Percentiles rank a stretch among this genome's conserved stretches.
phyloP scores from a whole-genome alignment of 352 stramenopile genomes.

The Pythium folliculosum region DNA sequence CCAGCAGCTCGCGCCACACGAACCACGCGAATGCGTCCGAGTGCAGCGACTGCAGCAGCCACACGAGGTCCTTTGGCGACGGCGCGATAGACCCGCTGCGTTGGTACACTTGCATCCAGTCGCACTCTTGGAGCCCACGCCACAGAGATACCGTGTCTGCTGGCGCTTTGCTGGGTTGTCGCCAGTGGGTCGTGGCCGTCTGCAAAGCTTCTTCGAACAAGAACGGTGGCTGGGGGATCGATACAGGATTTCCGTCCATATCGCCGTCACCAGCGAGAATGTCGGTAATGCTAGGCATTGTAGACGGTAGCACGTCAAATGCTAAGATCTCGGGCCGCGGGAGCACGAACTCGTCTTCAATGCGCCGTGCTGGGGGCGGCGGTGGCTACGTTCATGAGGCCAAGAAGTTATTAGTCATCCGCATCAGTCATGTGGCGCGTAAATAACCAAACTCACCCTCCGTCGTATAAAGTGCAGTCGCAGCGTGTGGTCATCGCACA shows the following conservation, averaged over 20 bases:
- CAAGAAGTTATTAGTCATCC: neutral
- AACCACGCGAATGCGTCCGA: slow-evolving; percentile 49
- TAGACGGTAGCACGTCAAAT: slow-evolving; percentile 38
- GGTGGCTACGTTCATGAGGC: slow-evolving; percentile 11
- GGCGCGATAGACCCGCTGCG: slow-evolving; percentile 17
- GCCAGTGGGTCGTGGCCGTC: slow-evolving; percentile 5
- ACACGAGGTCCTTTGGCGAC: slow-evolving; percentile 29
- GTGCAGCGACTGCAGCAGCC: slow-evolving; percentile 40
- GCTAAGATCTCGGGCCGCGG: slow-evolving; percentile 43
- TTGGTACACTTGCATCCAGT: slow-evolving; percentile 44
- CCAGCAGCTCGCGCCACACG: slow-evolving; percentile 55
- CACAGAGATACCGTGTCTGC: slow-evolving; percentile 34
- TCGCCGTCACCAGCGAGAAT: slow-evolving; percentile 15
- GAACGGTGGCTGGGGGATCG: neutral
- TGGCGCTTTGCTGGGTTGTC: slow-evolving; percentile 26
- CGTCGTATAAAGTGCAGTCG: slow-evolving; percentile 60
- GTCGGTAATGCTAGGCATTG: slow-evolving; percentile 31
- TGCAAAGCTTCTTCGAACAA: neutral
- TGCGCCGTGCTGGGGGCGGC: slow-evolving; percentile 26
- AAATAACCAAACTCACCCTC: slow-evolving; percentile 26
- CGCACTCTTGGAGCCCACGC: slow-evolving; percentile 36
- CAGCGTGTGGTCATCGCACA: slow-evolving; percentile 51
- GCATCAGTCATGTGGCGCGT: no score
- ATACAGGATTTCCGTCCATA: neutral
- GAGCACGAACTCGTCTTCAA: slow-evolving; percentile 52